Conservation (phyloP, 169 alveolate species). For the Cryptosporidium sp. region DNA sequence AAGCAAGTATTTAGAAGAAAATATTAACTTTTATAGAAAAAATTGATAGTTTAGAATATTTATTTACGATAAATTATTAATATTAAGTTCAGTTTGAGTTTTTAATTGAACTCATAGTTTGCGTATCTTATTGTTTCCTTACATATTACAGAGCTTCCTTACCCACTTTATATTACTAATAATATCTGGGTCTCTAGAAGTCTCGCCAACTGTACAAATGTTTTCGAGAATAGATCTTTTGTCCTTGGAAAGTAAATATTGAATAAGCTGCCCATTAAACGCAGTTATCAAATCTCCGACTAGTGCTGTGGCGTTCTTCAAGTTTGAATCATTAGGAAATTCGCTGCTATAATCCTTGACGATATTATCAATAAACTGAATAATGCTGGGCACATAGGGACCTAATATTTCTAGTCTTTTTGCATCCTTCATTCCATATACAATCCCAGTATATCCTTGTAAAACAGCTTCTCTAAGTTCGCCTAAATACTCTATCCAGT, state of each 20-base stretch:
- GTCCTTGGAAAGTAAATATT: slow-evolving; percentile 45
- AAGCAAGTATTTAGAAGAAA: not conserved
- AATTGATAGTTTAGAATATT: not conserved
- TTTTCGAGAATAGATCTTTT: slow-evolving; percentile 51
- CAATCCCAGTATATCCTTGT: slow-evolving; percentile 89
- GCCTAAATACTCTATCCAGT: slow-evolving; percentile 90
- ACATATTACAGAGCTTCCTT: slow-evolving; percentile 47
- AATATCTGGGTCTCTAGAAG: slow-evolving; percentile 54
- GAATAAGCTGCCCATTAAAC: slow-evolving; percentile 72
- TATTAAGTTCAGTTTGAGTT: not conserved
- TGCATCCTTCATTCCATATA: slow-evolving; percentile 90
- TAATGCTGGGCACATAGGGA: slow-evolving; percentile 85
- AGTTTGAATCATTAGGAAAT: slow-evolving; percentile 66
- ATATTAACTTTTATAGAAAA: not conserved
- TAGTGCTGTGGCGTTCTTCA: slow-evolving; percentile 59
- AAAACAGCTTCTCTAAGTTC: slow-evolving; percentile 90
- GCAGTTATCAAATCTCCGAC: slow-evolving; percentile 72
- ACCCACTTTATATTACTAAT: slow-evolving; percentile 67
- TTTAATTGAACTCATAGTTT: not conserved
- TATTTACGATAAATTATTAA: not conserved
- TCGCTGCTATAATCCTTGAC: slow-evolving; percentile 68
- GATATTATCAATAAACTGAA: slow-evolving; percentile 84
- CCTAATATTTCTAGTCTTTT: slow-evolving; percentile 82
- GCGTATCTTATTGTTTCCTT: not conserved
- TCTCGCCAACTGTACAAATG: slow-evolving; percentile 64